A percentile compares a stretch with the other conserved stretches of the same genome.
Evolutionary conservation across 805 yeast genomes (phyloP).

Genomic region (Candida maris): DNA sequence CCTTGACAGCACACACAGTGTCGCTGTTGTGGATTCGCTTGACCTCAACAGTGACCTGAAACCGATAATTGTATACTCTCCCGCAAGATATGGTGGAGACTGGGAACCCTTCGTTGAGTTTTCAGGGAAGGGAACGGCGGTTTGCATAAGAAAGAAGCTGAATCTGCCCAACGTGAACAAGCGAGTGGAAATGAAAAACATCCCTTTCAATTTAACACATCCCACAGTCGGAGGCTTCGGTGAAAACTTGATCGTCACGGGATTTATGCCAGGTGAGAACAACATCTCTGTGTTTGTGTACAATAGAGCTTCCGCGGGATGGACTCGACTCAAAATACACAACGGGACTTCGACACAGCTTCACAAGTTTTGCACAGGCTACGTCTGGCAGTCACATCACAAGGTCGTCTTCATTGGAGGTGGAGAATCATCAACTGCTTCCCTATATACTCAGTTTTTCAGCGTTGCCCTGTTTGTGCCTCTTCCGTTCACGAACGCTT

Average conservation of each 20-base stretch:
- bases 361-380: constrained; percentile 64
- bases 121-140: constrained; percentile 1
- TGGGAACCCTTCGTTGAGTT: constrained; percentile 26
- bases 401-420: constrained; percentile 61
- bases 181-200: constrained; percentile 16
- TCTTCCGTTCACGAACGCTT: constrained; percentile 50
- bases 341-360: constrained; percentile 50
- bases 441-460: constrained; percentile 47
- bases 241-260: constrained; percentile 58
- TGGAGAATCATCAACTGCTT: constrained; percentile 39
- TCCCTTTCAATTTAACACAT: constrained; percentile 46
- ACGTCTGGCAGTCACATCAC: constrained; percentile 77
- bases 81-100: constrained; percentile 4
- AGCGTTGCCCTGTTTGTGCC: constrained; percentile 46
- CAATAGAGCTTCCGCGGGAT: constrained; percentile 53
- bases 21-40: constrained; percentile 5
- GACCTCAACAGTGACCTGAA: constrained; percentile 2
- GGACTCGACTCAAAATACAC: constrained; percentile 60
- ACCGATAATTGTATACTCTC: constrained; percentile 8
- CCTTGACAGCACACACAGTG: constrained; percentile 9
- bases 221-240: constrained; percentile 68
- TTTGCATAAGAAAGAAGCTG: constrained; percentile 12
- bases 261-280: constrained; percentile 47
- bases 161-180: constrained; percentile 1
- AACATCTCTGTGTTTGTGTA: constrained; percentile 47